These are phyloP conservation scores for Smallanthus sonchifolius DNA, from an alignment of 129 eudicot species.

Conservation along the genomic window DNA sequence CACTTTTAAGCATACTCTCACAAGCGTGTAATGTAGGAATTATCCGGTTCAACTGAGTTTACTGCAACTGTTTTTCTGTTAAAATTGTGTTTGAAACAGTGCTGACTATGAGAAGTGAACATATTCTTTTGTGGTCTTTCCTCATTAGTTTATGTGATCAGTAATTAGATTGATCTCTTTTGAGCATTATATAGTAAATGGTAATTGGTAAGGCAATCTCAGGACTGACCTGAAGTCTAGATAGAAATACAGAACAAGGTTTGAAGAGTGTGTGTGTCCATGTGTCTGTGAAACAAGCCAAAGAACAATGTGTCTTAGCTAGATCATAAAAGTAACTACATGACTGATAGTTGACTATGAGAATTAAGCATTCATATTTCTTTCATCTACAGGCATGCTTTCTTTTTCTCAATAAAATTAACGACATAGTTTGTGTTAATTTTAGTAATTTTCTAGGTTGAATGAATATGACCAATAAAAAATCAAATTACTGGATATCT, in stretches of 20 bases:
- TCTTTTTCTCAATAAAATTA: background rate
- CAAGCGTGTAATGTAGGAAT: background rate
- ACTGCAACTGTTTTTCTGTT: background rate
- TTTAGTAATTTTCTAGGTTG: background rate
- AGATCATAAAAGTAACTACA: background rate
- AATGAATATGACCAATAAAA: background rate
- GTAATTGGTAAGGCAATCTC: background rate
- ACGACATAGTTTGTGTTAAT: background rate
- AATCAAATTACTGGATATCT: background rate
- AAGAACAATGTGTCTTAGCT: background rate
- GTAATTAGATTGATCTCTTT: slow-evolving; percentile 2
- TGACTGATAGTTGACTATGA: background rate
- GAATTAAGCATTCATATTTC: background rate
- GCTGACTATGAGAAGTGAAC: background rate
- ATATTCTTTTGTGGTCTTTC: background rate
- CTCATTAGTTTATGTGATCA: background rate
- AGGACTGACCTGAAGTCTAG: background rate
- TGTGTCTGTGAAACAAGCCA: background rate
- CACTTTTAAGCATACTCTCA: background rate
- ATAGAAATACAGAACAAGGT: background rate
- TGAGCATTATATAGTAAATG: background rate
- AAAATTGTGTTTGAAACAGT: background rate
- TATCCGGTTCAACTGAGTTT: background rate
- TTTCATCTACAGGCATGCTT: background rate
- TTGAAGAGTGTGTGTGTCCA: background rate